These are phyloP conservation scores for Thermothielavioides terrestris DNA, from an alignment of 495 filamentous ascomycete genomes.

Conservation along the genomic window DNA sequence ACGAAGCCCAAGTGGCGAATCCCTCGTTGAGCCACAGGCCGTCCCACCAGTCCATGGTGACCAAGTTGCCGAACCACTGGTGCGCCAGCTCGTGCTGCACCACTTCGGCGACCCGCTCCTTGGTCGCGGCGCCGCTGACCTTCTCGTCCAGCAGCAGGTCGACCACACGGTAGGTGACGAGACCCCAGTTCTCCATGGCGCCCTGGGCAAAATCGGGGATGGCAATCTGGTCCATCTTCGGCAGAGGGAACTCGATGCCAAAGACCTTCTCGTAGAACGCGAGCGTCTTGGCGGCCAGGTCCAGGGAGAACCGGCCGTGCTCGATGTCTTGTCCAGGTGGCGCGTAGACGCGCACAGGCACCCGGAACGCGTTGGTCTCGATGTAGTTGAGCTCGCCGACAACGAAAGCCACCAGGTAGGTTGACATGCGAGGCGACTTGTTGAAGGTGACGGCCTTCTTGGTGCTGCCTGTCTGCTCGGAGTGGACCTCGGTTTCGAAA, in stretches of 20 bases:
- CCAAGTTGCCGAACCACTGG: slow-evolving; percentile 98
- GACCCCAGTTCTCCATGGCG: slow-evolving; percentile 99
- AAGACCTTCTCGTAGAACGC: slow-evolving; percentile 74
- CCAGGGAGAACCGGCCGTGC: slow-evolving; percentile 59
- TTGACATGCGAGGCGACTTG: slow-evolving; percentile 67
- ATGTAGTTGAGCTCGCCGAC: slow-evolving; percentile 69
- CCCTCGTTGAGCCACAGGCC: slow-evolving; percentile 97
- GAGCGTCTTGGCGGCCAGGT: slow-evolving; percentile 58
- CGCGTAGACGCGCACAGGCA: slow-evolving; percentile 64
- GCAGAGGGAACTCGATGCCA: slow-evolving; percentile 55
- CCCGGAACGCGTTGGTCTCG: slow-evolving; percentile 64
- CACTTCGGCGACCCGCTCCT: slow-evolving; percentile 86
- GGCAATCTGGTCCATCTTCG: slow-evolving; percentile 98
- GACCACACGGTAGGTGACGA: slow-evolving; percentile 90
- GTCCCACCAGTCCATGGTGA: slow-evolving; percentile 99
- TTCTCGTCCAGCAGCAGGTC: slow-evolving; percentile 90
- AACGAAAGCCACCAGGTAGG: slow-evolving; percentile 68
- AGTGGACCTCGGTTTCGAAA: slow-evolving; percentile 52
- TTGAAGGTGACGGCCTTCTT: slow-evolving; percentile 70
- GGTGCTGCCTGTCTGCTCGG: slow-evolving; percentile 41
- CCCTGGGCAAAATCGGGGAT: slow-evolving; percentile 89
- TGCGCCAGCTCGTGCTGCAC: slow-evolving; percentile 97
- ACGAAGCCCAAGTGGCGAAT: slow-evolving; percentile 82
- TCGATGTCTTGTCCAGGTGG: slow-evolving; percentile 55
- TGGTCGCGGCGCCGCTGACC: slow-evolving; percentile 80